Evolutionary conservation across 2,329 filamentous ascomycete genomes (phyloP).

Genomic region (Monosporascus ibericus): DNA sequence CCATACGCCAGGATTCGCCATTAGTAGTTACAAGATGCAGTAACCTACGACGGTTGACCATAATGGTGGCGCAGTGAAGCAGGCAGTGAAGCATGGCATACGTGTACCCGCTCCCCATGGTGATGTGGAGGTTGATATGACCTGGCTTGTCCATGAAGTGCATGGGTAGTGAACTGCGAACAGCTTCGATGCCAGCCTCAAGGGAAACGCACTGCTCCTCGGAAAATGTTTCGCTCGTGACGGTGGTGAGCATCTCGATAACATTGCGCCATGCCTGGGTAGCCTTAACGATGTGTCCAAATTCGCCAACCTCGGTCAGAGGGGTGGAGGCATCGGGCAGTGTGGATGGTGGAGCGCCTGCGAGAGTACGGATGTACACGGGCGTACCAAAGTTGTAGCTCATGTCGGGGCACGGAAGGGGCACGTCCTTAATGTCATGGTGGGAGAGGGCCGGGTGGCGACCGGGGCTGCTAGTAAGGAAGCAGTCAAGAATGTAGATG

Average conservation of each 20-base stretch:
- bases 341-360: constrained; percentile 31
- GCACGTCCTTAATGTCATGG: constrained; percentile 48
- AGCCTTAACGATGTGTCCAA: constrained; percentile 55
- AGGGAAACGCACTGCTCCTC: constrained; percentile 47
- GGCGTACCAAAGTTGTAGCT: constrained; percentile 58
- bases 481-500: constrained; percentile 57
- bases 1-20: constrained; percentile 46
- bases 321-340: constrained; percentile 31
- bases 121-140: constrained; percentile 57
- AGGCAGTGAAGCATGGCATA: constrained; percentile 59
- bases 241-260: constrained; percentile 54
- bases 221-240: constrained; percentile 44
- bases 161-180: constrained; percentile 49
- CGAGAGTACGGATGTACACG: constrained; percentile 51
- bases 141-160: constrained; percentile 56
- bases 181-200: constrained; percentile 48
- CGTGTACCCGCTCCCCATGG: constrained; percentile 57
- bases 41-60: constrained; percentile 54
- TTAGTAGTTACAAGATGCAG: constrained; percentile 51
- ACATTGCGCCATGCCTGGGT: constrained; percentile 57
- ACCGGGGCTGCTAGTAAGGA: constrained; percentile 55
- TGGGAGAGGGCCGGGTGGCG: constrained; percentile 50
- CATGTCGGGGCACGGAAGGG: constrained; percentile 55
- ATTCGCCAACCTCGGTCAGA: constrained; percentile 52
- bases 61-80: constrained; percentile 54